Percentiles rank a stretch among this genome's conserved stretches.
These are phyloP conservation scores for Coprinellus aureogranulatus DNA, from an alignment of 768 basidiomycete genomes.

Conservation along the genomic window DNA sequence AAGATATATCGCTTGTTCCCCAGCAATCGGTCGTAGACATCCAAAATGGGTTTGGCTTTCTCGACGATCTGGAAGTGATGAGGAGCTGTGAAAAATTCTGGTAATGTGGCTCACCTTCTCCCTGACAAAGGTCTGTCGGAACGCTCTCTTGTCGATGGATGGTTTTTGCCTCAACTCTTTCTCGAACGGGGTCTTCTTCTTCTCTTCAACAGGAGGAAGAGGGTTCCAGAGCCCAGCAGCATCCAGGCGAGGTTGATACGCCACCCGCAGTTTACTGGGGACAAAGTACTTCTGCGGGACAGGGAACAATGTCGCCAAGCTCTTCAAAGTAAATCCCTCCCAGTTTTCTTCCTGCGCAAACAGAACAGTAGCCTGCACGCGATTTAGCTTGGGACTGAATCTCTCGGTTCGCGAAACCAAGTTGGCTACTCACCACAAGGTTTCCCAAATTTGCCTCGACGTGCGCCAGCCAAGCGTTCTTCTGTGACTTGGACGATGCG, in stretches of 20 bases:
- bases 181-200: slow-evolving; percentile 43
- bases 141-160: slow-evolving; percentile 24
- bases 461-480: slow-evolving; percentile 63
- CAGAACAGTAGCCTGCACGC: slow-evolving; percentile 62
- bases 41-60: slow-evolving; percentile 55
- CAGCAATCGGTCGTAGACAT: slow-evolving; percentile 57
- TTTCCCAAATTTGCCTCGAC: slow-evolving; percentile 65
- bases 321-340: slow-evolving; percentile 49
- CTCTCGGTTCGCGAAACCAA: too few relatives aligned
- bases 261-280: slow-evolving; percentile 57
- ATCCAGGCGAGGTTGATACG: slow-evolving; percentile 57
- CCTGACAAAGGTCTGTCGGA: slow-evolving; percentile 57
- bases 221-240: slow-evolving; percentile 60
- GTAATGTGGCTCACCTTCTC: slow-evolving; percentile 49
- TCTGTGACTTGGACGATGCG: slow-evolving; percentile 48
- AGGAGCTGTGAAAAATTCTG: background rate
- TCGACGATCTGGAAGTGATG: slow-evolving; percentile 48
- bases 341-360: slow-evolving; percentile 68
- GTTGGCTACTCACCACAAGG: slow-evolving; percentile 69
- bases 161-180: slow-evolving; percentile 30
- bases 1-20: slow-evolving; percentile 50
- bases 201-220: slow-evolving; percentile 37
- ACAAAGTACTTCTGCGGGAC: slow-evolving; percentile 76
- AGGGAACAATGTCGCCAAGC: slow-evolving; percentile 55
- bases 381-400: too few relatives aligned